Percentiles rank a stretch among this genome's conserved stretches.
These are phyloP conservation scores for Talaromyces ruber DNA, from an alignment of 495 filamentous ascomycete species.

Conservation along the genomic window DNA sequence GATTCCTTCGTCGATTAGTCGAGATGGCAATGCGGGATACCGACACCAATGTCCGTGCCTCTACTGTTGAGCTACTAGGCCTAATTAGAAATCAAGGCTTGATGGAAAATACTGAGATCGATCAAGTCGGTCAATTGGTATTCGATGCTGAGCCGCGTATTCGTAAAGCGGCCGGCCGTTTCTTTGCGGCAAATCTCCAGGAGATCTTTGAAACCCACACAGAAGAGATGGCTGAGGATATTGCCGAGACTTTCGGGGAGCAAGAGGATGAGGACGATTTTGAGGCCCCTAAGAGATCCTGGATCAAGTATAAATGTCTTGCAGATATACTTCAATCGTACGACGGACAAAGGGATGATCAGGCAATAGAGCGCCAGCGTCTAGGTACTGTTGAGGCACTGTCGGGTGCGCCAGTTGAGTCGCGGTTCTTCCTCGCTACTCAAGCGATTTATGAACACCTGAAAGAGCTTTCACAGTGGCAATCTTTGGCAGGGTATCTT, in stretches of 20 bases:
- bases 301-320: conserved; percentile 87
- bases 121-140: conserved; percentile 72
- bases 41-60: conserved; percentile 67
- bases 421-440: conserved; percentile 75
- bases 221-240: conserved; percentile 78
- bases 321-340: conserved; percentile 76
- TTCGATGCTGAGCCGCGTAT: conserved; percentile 80
- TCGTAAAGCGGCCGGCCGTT: conserved; percentile 77
- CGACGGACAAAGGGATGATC: conserved; percentile 47
- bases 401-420: conserved; percentile 48
- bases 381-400: conserved; percentile 23
- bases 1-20: conserved; percentile 78
- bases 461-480: conserved; percentile 74
- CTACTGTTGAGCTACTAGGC: conserved; percentile 71
- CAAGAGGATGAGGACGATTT: conserved; percentile 60
- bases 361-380: conserved; percentile 23
- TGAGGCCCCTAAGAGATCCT: conserved; percentile 64
- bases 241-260: conserved; percentile 57
- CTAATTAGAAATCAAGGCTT: conserved; percentile 74
- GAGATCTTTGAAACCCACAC: conserved; percentile 71
- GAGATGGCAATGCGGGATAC: conserved; percentile 84
- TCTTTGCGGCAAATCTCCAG: conserved; percentile 79
- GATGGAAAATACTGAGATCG: conserved; percentile 84
- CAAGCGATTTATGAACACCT: conserved; percentile 77
- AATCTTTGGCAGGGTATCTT: conserved; percentile 79